Percentiles rank a stretch among this genome's conserved stretches.
Evolutionary conservation across 2,329 filamentous ascomycete genomes (phyloP).

Genomic region (Neofusicoccum kwambonambiense): DNA sequence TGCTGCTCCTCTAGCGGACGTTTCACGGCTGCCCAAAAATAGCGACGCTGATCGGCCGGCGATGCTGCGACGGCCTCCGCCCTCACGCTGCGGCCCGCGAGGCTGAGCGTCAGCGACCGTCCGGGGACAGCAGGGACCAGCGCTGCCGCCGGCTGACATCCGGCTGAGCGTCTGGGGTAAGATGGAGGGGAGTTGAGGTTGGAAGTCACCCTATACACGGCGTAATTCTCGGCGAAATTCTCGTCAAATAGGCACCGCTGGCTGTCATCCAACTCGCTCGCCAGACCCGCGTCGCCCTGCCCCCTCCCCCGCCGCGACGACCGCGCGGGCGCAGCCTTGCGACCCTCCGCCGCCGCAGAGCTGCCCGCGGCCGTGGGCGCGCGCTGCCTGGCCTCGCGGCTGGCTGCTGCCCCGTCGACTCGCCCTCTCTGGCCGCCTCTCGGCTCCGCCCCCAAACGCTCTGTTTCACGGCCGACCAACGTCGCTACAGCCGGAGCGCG

Average conservation of each 20-base stretch:
- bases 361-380: too few species aligned
- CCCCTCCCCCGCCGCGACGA: too few species aligned
- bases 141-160: background rate
- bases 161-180: background rate
- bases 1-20: background rate
- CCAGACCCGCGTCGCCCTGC: too few species aligned
- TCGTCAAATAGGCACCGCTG: background rate
- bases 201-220: background rate
- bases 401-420: too few species aligned
- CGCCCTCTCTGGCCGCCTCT: background rate
- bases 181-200: background rate
- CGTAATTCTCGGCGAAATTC: background rate
- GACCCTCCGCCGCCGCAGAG: too few species aligned
- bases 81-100: background rate
- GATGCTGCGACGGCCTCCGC: background rate
- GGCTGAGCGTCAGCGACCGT: constrained; percentile 2
- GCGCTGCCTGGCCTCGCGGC: too few species aligned
- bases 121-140: background rate
- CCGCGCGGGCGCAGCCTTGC: too few species aligned
- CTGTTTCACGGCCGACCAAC: background rate
- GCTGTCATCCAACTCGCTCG: background rate
- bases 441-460: background rate
- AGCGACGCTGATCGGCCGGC: constrained; percentile 6
- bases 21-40: constrained; percentile 11
- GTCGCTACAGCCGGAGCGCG: background rate